Evolutionary conservation across 345 rosid genomes (phyloP), one percentile per base, ranked within the genome.

Genomic region (Anacardium occidentale): DNA sequence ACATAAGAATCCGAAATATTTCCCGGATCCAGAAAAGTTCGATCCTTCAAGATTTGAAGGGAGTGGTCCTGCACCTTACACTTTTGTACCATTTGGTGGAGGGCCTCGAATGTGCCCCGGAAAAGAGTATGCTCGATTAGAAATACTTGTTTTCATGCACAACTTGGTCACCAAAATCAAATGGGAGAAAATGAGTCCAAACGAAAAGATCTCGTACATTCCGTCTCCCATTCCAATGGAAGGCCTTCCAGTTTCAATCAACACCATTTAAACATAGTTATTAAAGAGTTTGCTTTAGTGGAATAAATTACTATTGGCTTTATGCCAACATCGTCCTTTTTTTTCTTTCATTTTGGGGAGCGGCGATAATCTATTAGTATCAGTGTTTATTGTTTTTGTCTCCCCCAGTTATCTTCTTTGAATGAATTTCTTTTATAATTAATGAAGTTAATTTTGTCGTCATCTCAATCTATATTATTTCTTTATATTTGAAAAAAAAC

Each of bases 71-170:
- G 74, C 75, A 18, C 72, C 84, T 21, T 71, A 32, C 73, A 53
- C 66, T 12, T 81, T 75, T 21, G 69, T 72, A 3, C 81, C 77
- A 9, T 81, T 81, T 29, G 78, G 84, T 3, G 79, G 84, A 42
- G 84, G 78, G 12, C 69, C 81, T n/a, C 34, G 74, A 25, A 81
- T 78, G 73, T 72, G 81, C 48, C 79, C 75, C 0, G 79, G 84
- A 14, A 77, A 75, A 50, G 84, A 75, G 63, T 72, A 75, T 18
- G 81, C 81, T 15, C 62, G 57, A 42, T 70, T 72, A 1, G 79
- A 75, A 62, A 81, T 81, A 20, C 77, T 81, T 2, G 47, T 66
- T 15, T 74, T 74, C 79, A 62, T 81, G 14, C 79, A 74, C 60
- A 71, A 77, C 53, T 15, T 74, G 40, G 66, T 77, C 5, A 70